Conservation (phyloP, 164 flowering plant species). For the Annona squamosa region DNA sequence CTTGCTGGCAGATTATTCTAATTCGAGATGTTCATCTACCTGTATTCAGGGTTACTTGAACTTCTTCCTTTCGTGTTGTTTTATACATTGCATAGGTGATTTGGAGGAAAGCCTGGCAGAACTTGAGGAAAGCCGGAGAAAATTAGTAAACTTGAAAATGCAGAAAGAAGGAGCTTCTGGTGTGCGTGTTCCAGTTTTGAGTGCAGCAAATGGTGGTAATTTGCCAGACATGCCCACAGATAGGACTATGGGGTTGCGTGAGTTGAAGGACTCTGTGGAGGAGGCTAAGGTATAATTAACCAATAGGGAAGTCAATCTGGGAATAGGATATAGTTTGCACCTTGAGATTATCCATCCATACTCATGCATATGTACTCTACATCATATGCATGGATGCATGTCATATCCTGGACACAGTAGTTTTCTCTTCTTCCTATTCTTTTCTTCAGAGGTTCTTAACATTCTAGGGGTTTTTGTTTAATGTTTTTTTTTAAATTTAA, state of each 20-base stretch:
- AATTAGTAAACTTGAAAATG: constrained; percentile 68
- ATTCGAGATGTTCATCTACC: neutral
- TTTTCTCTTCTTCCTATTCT: too few species aligned
- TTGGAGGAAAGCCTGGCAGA: constrained; percentile 87
- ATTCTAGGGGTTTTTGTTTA: neutral
- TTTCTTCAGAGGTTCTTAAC: neutral
- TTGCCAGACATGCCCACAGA: constrained; percentile 69
- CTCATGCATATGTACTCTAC: neutral
- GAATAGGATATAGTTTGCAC: neutral
- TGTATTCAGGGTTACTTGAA: neutral
- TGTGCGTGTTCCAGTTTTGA: constrained; percentile 33
- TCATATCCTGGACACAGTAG: too few species aligned
- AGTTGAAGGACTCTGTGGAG: constrained; percentile 71
- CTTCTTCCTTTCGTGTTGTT: neutral
- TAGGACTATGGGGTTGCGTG: constrained; percentile 45
- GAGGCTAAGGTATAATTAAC: constrained; percentile 61
- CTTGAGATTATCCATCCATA: neutral
- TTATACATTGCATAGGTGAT: constrained; percentile 49
- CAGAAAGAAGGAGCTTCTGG: constrained; percentile 63
- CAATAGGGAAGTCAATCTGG: neutral
- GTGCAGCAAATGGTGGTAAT: constrained; percentile 51
- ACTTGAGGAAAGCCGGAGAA: constrained; percentile 91
- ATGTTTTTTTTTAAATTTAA: neutral
- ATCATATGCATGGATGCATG: too few species aligned
- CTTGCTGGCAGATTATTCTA: neutral